Evolutionary conservation across 169 alveolate species (phyloP).

Genomic region (Toxoplasma gondii): DNA sequence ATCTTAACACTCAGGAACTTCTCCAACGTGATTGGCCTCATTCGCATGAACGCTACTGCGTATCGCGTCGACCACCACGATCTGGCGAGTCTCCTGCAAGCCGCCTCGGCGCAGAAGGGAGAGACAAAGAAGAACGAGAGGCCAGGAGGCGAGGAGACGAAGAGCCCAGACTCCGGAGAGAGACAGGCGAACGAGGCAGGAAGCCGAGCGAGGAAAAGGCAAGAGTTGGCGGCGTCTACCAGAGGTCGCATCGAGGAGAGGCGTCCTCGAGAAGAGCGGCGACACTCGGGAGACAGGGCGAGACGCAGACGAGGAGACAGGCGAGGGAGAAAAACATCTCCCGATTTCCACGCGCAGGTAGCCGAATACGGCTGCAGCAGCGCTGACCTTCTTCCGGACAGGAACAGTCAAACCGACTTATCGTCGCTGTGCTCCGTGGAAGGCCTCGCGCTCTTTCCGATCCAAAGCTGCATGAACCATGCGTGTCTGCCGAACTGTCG

Average conservation of each 20-base stretch:
- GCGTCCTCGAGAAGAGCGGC: not conserved
- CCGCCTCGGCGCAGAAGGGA: not conserved
- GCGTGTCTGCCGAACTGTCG: not conserved
- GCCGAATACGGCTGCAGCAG: not conserved
- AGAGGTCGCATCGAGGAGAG: too few relatives aligned
- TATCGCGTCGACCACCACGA: not conserved
- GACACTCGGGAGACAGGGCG: not conserved
- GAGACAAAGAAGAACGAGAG: too few relatives aligned
- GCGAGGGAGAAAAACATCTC: too few relatives aligned
- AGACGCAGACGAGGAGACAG: too few relatives aligned
- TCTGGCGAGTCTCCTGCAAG: not conserved
- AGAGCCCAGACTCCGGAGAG: too few relatives aligned
- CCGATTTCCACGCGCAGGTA: too few relatives aligned
- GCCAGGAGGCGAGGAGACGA: too few relatives aligned
- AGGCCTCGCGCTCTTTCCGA: not conserved
- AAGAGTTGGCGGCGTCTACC: too few relatives aligned
- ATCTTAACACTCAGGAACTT: not conserved
- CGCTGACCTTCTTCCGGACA: not conserved
- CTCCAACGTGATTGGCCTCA: not conserved
- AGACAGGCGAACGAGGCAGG: too few relatives aligned
- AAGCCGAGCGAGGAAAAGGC: too few relatives aligned
- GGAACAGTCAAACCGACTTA: too few relatives aligned
- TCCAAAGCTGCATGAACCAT: not conserved
- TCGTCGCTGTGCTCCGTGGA: not conserved
- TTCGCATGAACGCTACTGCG: constrained; percentile 10